Evolutionary conservation across 2,329 filamentous ascomycete species (phyloP).

Genomic region (Stachybotrys chlorohalonatus): DNA sequence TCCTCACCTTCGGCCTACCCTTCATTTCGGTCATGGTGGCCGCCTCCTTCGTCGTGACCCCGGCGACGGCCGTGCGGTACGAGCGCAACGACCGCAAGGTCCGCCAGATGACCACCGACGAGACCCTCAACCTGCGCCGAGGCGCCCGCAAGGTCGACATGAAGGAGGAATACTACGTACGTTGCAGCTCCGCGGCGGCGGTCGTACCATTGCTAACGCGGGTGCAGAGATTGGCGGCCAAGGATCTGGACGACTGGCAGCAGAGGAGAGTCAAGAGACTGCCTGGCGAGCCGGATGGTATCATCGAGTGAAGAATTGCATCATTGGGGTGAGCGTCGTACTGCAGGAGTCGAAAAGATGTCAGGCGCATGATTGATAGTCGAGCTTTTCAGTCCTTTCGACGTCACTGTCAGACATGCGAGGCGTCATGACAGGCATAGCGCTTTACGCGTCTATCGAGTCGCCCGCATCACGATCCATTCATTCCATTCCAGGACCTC

Average conservation of each 20-base stretch:
- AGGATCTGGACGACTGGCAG: slow-evolving; percentile 93
- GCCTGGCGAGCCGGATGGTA: slow-evolving; percentile 81
- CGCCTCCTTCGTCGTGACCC: slow-evolving; percentile 89
- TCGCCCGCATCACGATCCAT: background rate
- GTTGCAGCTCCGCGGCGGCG: slow-evolving; percentile 21
- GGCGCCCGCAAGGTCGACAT: slow-evolving; percentile 64
- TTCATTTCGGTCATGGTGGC: slow-evolving; percentile 86
- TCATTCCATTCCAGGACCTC: background rate
- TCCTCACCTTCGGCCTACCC: slow-evolving; percentile 86
- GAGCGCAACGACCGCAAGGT: slow-evolving; percentile 89
- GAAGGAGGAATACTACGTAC: slow-evolving; percentile 79
- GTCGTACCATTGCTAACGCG: background rate
- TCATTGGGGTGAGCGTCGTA: background rate
- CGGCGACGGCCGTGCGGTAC: slow-evolving; percentile 87
- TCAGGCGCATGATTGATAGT: background rate
- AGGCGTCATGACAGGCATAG: background rate
- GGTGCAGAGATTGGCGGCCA: slow-evolving; percentile 46
- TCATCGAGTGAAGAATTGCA: slow-evolving; percentile 31
- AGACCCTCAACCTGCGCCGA: slow-evolving; percentile 75
- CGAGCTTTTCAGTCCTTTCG: background rate
- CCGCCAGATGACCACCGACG: slow-evolving; percentile 72
- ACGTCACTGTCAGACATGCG: background rate
- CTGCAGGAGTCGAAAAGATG: background rate
- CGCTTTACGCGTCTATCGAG: background rate
- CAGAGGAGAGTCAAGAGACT: slow-evolving; percentile 89